Percentiles rank a stretch among this genome's conserved stretches.
Evolutionary conservation across 192 early-diverging fungal species (phyloP).

Genomic region (Pecoramyces ruminantium): DNA sequence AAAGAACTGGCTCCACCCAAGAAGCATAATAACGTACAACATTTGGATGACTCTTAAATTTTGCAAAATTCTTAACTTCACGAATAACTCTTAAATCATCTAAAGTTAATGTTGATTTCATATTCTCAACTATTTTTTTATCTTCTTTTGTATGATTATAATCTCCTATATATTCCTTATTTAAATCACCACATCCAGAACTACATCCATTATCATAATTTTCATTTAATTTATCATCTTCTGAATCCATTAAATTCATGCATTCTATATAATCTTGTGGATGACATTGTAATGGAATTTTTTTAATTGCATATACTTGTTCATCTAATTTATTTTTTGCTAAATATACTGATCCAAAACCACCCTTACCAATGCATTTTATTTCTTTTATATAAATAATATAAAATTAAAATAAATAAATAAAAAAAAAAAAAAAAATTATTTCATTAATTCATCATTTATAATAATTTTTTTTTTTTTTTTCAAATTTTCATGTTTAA

Average conservation of each 20-base stretch:
- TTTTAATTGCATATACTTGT: constrained; percentile 82
- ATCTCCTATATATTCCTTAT: background rate
- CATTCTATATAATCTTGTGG: constrained; percentile 1
- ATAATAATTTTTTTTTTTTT: no score
- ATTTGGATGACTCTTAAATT: constrained; percentile 64
- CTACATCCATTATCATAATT: background rate
- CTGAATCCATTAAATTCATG: background rate
- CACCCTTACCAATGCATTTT: constrained; percentile 66
- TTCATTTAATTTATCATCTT: background rate
- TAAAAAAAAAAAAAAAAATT: no score
- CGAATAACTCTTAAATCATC: constrained; percentile 50
- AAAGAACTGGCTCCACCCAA: constrained; percentile 61
- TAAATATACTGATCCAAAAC: constrained; percentile 74
- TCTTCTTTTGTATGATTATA: constrained; percentile 11
- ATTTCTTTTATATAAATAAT: constrained; percentile 29
- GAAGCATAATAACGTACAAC: constrained; percentile 84
- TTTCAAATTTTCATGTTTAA: no score
- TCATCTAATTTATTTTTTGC: constrained; percentile 79
- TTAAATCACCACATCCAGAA: background rate
- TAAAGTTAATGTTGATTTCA: constrained; percentile 21
- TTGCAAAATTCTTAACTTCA: constrained; percentile 77
- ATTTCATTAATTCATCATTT: no score
- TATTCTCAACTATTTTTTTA: constrained; percentile 4
- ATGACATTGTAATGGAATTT: constrained; percentile 40
- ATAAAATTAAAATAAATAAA: no score